Evolutionary conservation across 192 early-diverging fungal species (phyloP), one percentile per base, ranked within the genome.

Genomic region (Chytriomyces sp.): DNA sequence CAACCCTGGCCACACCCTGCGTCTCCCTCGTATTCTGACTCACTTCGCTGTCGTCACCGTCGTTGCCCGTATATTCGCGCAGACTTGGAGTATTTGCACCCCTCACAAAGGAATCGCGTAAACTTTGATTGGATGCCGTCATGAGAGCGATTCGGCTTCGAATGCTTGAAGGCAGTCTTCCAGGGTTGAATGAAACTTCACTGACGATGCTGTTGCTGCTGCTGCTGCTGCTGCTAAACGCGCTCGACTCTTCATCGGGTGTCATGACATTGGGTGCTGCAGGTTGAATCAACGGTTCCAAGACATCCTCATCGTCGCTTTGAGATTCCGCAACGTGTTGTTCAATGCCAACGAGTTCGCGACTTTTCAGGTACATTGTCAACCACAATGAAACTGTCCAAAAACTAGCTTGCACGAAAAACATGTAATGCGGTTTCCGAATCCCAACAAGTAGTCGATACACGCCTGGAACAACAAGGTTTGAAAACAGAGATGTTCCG

Each of bases 301-400:
- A 3, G 13, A n/a, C 53, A 13, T 13, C 53, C 0, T 57, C 53
- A 57, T n/a, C 5, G 53, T 57, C 53, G 20, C 20, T 57, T 13
- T 13, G 16, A 57, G 4, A 5, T 20, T 16, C 47, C 1, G 16
- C 47, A 9, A 35, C 69, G 9, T 50, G n/a, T 16, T 50, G n/a
- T 49, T 68, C 66, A 16, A 70, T 70, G 5, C 23, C 69, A 57
- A 65, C 50, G 11, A 76, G 64, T 45, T 76, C 75, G 3, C 75
- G 63, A 23, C 64, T 67, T 47, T 76, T 76, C 18, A 67, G 26
- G 13, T 16, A 50, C 20, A 65, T 65, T 18, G 64, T 76, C 44
- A 68, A 45, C 1, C 11, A 5, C 23, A 76, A 50, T 6, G 75
- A 63, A 13, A 18, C 9, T 57, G 47, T 44, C 75, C 63, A 76